Evolutionary conservation across 805 yeast species (phyloP).

Genomic region (Cyberlindnera maritima): DNA sequence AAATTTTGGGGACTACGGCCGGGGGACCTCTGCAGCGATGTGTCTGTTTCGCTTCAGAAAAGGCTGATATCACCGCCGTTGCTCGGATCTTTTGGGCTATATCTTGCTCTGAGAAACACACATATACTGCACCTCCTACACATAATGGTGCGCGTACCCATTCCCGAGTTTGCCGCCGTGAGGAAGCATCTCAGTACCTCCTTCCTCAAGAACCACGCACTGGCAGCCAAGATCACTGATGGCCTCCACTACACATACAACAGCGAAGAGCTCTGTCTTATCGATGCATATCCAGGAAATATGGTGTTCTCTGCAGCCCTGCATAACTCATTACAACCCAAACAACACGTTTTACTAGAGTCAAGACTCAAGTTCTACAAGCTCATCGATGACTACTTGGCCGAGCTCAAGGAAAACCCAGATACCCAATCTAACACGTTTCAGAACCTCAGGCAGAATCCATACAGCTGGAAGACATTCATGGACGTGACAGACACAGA

Average conservation of each 20-base stretch:
- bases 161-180: slow-evolving; percentile 1
- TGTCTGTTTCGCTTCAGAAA: background rate
- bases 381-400: slow-evolving; percentile 13
- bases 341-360: slow-evolving; percentile 63
- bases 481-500: slow-evolving; percentile 40
- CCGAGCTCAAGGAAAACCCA: background rate
- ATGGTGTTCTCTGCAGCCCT: slow-evolving; percentile 62
- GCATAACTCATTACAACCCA: slow-evolving; percentile 59
- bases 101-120: too few species aligned
- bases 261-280: slow-evolving; percentile 41
- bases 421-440: slow-evolving; percentile 19
- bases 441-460: slow-evolving; percentile 41
- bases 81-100: too few species aligned
- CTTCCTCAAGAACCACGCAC: slow-evolving; percentile 7
- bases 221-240: slow-evolving; percentile 39
- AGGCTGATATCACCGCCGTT: too few species aligned
- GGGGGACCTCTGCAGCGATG: background rate
- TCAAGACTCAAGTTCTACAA: slow-evolving; percentile 34
- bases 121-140: too few species aligned
- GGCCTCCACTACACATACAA: slow-evolving; percentile 39
- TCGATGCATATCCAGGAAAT: slow-evolving; percentile 61
- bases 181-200: slow-evolving; percentile 13
- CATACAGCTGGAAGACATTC: slow-evolving; percentile 69
- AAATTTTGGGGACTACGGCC: too few species aligned
- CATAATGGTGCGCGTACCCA: slow-evolving; percentile 9